These are phyloP conservation scores for Aspergillus brunneoviolaceus DNA, from an alignment of 2,329 filamentous ascomycete species.

Conservation along the genomic window DNA sequence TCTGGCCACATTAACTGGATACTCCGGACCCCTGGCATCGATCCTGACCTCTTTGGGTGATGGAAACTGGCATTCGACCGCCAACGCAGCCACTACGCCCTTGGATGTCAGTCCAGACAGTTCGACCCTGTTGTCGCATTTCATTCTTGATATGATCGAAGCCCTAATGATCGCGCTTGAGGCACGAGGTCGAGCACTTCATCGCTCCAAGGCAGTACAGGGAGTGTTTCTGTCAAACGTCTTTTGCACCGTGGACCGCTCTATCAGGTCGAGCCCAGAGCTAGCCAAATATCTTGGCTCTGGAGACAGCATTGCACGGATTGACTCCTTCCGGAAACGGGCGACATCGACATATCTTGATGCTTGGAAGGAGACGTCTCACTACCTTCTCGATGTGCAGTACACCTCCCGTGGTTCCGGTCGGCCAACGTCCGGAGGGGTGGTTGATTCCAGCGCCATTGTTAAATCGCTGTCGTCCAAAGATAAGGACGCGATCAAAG, in stretches of 20 bases:
- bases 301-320: conserved; percentile 61
- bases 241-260: conserved; percentile 77
- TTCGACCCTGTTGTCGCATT: conserved; percentile 82
- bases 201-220: conserved; percentile 74
- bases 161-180: conserved; percentile 73
- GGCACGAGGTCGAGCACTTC: conserved; percentile 66
- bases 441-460: conserved; percentile 74
- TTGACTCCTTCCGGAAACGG: conserved; percentile 87
- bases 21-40: conserved; percentile 79
- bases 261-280: conserved; percentile 73
- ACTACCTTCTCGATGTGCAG: conserved; percentile 83
- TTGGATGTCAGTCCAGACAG: conserved; percentile 90
- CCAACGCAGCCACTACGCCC: conserved; percentile 65
- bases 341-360: conserved; percentile 79
- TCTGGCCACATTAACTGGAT: conserved; percentile 81
- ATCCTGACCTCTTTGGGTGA: conserved; percentile 92
- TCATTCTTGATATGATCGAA: conserved; percentile 86
- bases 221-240: conserved; percentile 92
- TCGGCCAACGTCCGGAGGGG: conserved; percentile 67
- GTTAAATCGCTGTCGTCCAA: conserved; percentile 82
- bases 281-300: conserved; percentile 66
- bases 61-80: conserved; percentile 75
- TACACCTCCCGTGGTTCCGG: conserved; percentile 72
- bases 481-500: conserved; percentile 94
- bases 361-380: conserved; percentile 83